These are phyloP conservation scores for Rubus idaeus DNA, from an alignment of 306 rosid species.

Conservation along the genomic window DNA sequence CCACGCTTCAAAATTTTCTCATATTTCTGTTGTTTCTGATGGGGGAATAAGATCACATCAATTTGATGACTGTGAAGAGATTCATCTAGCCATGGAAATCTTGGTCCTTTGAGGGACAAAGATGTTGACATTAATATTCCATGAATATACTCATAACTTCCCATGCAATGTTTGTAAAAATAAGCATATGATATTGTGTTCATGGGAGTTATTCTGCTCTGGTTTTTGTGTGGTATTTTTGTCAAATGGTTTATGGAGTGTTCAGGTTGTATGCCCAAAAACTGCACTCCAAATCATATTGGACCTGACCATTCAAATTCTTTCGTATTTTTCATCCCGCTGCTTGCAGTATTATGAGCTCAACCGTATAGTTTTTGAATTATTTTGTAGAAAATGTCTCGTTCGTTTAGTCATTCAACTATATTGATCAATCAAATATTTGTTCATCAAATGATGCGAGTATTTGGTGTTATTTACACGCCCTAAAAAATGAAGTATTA, in stretches of 20 bases:
- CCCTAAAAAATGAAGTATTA: no score
- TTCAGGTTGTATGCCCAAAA: no score
- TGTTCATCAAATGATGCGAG: no score
- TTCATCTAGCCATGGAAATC: slow-evolving; percentile 27
- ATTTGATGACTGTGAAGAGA: slow-evolving; percentile 34
- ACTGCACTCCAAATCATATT: no score
- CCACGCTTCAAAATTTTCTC: slow-evolving; percentile 30
- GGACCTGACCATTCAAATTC: neutral
- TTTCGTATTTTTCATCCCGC: no score
- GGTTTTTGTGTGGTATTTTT: neutral
- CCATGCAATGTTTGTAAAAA: neutral
- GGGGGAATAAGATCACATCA: slow-evolving; percentile 47
- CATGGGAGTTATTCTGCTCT: neutral
- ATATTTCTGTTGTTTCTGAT: slow-evolving; percentile 22
- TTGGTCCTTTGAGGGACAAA: slow-evolving; percentile 6
- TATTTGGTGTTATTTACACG: no score
- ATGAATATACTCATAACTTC: neutral
- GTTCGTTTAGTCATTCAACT: no score
- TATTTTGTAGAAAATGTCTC: no score
- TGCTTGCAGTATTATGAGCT: no score
- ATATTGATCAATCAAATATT: no score
- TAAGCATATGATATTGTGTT: neutral
- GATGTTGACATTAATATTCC: neutral
- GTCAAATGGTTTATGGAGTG: neutral
- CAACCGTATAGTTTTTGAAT: no score